Evolutionary conservation across 768 basidiomycete genomes (phyloP).

Genomic region (Obba rivulosa): DNA sequence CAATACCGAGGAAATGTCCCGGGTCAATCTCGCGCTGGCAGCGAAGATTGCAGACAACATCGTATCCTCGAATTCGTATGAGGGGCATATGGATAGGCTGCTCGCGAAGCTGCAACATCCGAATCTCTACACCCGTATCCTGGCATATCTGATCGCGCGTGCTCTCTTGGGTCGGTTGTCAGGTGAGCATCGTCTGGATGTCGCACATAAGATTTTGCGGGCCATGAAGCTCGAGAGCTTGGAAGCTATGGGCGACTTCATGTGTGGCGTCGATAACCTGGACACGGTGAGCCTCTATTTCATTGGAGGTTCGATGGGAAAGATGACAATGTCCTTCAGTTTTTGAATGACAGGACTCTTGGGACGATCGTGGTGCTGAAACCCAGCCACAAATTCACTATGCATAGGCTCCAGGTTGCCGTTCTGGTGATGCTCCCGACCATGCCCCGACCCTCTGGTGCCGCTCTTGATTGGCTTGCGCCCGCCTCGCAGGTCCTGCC

Average conservation of each 20-base stretch:
- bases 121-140: slow-evolving; percentile 45
- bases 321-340: slow-evolving; percentile 29
- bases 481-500: not conserved
- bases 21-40: slow-evolving; percentile 49
- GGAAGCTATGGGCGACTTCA: slow-evolving; percentile 36
- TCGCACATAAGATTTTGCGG: slow-evolving; percentile 43
- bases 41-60: slow-evolving; percentile 69
- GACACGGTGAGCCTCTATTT: slow-evolving; percentile 20
- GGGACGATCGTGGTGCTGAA: slow-evolving; percentile 50
- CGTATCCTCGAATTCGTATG: slow-evolving; percentile 40
- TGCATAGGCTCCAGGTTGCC: slow-evolving; percentile 52
- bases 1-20: slow-evolving; percentile 40
- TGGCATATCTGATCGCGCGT: slow-evolving; percentile 62
- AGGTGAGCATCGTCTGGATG: slow-evolving; percentile 52
- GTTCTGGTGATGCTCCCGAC: slow-evolving; percentile 45
- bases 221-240: slow-evolving; percentile 42
- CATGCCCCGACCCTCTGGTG: slow-evolving; percentile 40
- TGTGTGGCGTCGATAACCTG: slow-evolving; percentile 23
- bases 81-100: slow-evolving; percentile 41
- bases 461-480: slow-evolving; percentile 48
- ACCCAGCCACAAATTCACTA: slow-evolving; percentile 52
- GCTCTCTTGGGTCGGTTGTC: slow-evolving; percentile 51
- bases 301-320: not conserved
- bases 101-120: slow-evolving; percentile 45
- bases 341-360: slow-evolving; percentile 38